Evolutionary conservation across 495 filamentous ascomycete species (phyloP).

Genomic region (Echria macrotheca): DNA sequence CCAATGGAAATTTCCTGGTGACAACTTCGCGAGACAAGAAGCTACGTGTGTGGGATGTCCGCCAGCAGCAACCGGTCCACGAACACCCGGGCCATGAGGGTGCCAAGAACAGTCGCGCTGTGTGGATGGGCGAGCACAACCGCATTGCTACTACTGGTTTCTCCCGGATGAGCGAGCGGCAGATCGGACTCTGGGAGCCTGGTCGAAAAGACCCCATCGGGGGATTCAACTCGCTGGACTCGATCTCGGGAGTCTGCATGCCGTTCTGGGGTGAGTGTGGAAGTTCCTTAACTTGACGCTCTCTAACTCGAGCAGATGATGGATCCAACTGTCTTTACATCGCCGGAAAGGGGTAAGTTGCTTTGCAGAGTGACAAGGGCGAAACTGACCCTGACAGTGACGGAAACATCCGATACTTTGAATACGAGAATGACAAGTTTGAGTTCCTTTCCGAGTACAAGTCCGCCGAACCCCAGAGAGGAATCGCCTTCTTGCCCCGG

Average conservation of each 20-base stretch:
- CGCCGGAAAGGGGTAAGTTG: constrained; percentile 85
- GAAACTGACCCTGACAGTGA: constrained; percentile 52
- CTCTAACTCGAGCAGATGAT: constrained; percentile 56
- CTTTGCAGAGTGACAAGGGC: not conserved
- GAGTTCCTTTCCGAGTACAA: constrained; percentile 95
- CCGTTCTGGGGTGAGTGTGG: constrained; percentile 78
- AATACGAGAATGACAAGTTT: constrained; percentile 96
- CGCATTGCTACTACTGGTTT: constrained; percentile 94
- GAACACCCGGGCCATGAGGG: constrained; percentile 82
- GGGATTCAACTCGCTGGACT: constrained; percentile 81
- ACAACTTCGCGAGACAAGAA: constrained; percentile 98
- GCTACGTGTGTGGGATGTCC: constrained; percentile 91
- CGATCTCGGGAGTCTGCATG: constrained; percentile 97
- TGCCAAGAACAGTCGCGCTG: constrained; percentile 92
- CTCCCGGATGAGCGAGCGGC: constrained; percentile 95
- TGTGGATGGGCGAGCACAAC: constrained; percentile 96
- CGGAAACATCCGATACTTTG: constrained; percentile 97
- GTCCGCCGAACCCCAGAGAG: constrained; percentile 87
- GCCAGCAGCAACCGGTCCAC: constrained; percentile 82
- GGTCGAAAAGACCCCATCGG: constrained; percentile 79
- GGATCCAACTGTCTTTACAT: constrained; percentile 88
- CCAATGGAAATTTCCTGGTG: constrained; percentile 79
- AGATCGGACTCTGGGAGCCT: constrained; percentile 93
- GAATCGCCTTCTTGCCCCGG: constrained; percentile 91
- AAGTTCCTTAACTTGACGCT: not conserved